Base-by-base conservation (phyloP, 441 rosid genomes). In the Breynia disticha region DNA sequence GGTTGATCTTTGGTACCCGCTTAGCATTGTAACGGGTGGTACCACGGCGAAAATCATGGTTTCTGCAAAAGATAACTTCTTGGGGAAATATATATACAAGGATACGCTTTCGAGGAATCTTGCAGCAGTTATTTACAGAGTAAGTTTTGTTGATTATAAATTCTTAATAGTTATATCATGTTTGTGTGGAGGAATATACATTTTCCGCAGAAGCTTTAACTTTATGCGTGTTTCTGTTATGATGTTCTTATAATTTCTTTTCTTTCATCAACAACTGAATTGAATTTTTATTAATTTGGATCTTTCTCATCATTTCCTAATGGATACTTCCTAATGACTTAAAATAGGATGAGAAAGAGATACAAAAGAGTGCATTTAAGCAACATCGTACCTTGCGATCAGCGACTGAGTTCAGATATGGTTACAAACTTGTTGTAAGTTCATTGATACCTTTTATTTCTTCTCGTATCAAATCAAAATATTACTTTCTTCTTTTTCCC, bases 41-140 rank as follows among this genome's bases (percentile, higher is more conserved):
- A 87, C 98, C 41, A 90, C 98, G 52, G 98, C 96, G 1, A 90
- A 90, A 67, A 83, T 87, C 73, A 85, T 87, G 93, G 88, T 90
- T 61, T 93, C 96, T 14, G 98, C 95, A 0, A 91, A 87, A 69
- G 94, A 87, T 52, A 87, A 81, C 58, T 82, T 91, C 59, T 52
- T 91, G 51, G 98, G 98, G 49, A 91, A 90, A 66, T 87, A 90
- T 64, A 82, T 90, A 18, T 90, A 85, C 74, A 90, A 85, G 69
- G 95, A 90, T 66, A 85, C 98, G 14, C 84, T 90, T 55, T 85
- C 79, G 19, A 78, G 95, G 60, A 90, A 90, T 72, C 80, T 87
- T 22, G 95, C 96, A 0, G 93, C 98, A 9, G 95, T 90, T 61
- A 87, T 90, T 58, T 90, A 90, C 77, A 76, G 64, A 55, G 98